Percentiles rank a stretch among this genome's conserved stretches.
Evolutionary conservation across 106 monocot genomes (phyloP).

Genomic region (Dendrobium officinale): DNA sequence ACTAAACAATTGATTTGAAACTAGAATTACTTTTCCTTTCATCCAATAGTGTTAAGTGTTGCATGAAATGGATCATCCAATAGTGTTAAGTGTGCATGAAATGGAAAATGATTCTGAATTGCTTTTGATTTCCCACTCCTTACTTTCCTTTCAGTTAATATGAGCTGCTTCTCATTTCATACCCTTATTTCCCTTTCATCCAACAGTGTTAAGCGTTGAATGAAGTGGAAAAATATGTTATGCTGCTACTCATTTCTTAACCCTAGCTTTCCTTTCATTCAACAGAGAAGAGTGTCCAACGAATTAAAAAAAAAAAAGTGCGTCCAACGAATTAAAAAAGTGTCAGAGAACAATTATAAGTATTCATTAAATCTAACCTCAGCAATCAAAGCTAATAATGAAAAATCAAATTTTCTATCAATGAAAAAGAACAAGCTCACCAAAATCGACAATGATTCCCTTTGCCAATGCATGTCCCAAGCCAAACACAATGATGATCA

Average conservation of each 20-base stretch:
- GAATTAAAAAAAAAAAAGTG: not conserved
- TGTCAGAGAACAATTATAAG: not conserved
- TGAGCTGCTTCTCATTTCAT: not conserved
- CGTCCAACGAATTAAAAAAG: not conserved
- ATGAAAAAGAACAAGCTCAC: constrained; percentile 29
- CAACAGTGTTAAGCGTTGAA: not conserved
- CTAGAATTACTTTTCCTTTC: not conserved
- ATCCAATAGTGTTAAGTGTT: too few relatives aligned
- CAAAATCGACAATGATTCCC: constrained; percentile 93
- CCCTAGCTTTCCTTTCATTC: not conserved
- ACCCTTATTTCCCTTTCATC: not conserved
- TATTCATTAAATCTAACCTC: not conserved
- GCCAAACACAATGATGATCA: constrained; percentile 98
- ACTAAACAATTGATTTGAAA: not conserved
- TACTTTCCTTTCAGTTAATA: too few relatives aligned
- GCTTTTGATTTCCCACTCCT: too few relatives aligned
- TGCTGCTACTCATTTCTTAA: not conserved
- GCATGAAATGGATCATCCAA: not conserved
- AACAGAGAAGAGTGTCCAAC: not conserved
- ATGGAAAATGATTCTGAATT: too few relatives aligned
- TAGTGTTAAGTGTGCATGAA: too few relatives aligned
- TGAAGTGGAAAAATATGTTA: not conserved
- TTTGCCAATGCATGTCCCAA: constrained; percentile 87
- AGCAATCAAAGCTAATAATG: not conserved
- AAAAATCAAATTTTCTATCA: not conserved